These are phyloP conservation scores for Rhodocollybia butyracea DNA, from an alignment of 768 basidiomycete species.

Conservation along the genomic window DNA sequence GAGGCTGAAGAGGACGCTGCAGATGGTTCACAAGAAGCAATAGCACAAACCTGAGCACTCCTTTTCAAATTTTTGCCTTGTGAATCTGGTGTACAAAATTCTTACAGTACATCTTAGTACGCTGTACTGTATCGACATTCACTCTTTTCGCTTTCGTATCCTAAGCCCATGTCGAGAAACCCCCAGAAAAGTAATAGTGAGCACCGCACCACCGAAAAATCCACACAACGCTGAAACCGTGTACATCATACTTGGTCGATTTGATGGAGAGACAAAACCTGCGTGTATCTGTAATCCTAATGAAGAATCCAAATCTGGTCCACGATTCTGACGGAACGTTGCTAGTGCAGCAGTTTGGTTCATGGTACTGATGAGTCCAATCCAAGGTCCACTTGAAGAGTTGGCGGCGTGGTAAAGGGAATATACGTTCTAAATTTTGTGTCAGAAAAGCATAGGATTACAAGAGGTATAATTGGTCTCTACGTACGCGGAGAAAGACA, in stretches of 20 bases:
- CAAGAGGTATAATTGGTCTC: too few species aligned
- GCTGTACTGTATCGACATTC: background rate
- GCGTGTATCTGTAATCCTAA: slow-evolving; percentile 1
- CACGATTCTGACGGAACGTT: slow-evolving; percentile 40
- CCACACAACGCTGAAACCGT: slow-evolving; percentile 11
- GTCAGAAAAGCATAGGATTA: slow-evolving; percentile 9
- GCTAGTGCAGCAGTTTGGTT: slow-evolving; percentile 30
- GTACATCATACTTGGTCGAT: slow-evolving; percentile 1
- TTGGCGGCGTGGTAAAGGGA: slow-evolving; percentile 43
- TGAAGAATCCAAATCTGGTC: slow-evolving; percentile 28
- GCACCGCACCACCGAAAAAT: slow-evolving; percentile 14
- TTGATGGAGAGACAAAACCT: background rate
- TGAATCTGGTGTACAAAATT: too few species aligned
- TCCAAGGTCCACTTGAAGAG: slow-evolving; percentile 32
- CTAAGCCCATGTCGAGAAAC: slow-evolving; percentile 10
- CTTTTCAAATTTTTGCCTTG: too few species aligned
- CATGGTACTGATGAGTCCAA: slow-evolving; percentile 46
- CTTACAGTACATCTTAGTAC: background rate
- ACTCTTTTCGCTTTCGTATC: background rate
- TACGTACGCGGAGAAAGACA: slow-evolving; percentile 48
- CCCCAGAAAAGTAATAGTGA: slow-evolving; percentile 9
- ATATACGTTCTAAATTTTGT: slow-evolving; percentile 46
- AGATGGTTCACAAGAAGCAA: too few species aligned
- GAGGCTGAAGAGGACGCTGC: too few species aligned
- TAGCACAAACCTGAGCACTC: too few species aligned